Conservation (phyloP, 176 grass and related monocot species). For the Zizania latifolia region DNA sequence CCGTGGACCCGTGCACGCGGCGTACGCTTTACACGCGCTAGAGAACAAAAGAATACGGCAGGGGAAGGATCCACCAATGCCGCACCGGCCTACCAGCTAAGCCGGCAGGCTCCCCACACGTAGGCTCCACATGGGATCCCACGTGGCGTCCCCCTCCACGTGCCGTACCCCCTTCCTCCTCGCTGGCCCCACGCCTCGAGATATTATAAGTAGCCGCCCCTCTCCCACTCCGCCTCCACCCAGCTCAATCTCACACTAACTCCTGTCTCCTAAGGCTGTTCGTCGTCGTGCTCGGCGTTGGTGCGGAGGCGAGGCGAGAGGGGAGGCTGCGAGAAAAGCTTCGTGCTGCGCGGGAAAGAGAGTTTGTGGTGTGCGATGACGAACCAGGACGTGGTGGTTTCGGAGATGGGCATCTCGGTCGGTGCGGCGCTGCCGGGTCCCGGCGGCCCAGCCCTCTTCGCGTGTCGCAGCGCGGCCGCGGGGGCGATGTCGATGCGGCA, state of each 20-base stretch:
- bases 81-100: not conserved
- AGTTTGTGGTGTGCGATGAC: slow-evolving; percentile 32
- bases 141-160: slow-evolving; percentile 24
- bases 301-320: slow-evolving; percentile 12
- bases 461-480: slow-evolving; percentile 43
- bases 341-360: not conserved
- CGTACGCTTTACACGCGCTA: not conserved
- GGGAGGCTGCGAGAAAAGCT: not conserved
- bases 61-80: not conserved
- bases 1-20: not conserved
- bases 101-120: not conserved
- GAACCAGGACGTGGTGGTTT: slow-evolving; percentile 72
- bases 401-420: slow-evolving; percentile 69
- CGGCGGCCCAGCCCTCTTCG: slow-evolving; percentile 27
- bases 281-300: not conserved
- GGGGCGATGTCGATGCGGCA: slow-evolving; percentile 49
- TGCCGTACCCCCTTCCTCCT: not conserved
- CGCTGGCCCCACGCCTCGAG: not conserved
- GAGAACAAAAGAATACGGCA: slow-evolving; percentile 13
- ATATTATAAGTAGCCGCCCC: slow-evolving; percentile 46
- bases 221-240: slow-evolving; percentile 15
- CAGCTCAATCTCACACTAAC: slow-evolving; percentile 11
- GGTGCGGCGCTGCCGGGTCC: slow-evolving; percentile 42
- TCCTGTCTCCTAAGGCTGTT: not conserved
- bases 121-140: slow-evolving; percentile 22